Evolutionary conservation across 2,329 filamentous ascomycete genomes (phyloP).

Genomic region (Neonectria sp.): DNA sequence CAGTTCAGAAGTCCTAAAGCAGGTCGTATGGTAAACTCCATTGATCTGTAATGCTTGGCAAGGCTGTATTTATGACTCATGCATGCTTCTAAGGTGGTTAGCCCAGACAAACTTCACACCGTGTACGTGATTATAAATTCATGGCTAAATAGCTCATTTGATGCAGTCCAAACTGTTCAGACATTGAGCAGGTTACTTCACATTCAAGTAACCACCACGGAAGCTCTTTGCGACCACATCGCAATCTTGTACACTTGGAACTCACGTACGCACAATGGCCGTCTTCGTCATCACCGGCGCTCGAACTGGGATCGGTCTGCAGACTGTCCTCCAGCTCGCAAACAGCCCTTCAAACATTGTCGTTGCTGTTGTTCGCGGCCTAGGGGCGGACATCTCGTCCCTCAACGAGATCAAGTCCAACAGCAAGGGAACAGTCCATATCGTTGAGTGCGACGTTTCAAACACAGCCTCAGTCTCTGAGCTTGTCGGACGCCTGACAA

Average conservation of each 20-base stretch:
- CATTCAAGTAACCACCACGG: not conserved
- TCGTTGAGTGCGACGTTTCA: slow-evolving; percentile 5
- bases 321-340: not conserved
- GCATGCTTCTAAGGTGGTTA: not conserved
- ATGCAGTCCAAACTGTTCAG: not conserved
- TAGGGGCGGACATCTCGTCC: not conserved
- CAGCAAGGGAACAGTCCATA: not conserved
- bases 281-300: not conserved
- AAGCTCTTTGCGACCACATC: not conserved
- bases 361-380: not conserved
- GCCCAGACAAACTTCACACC: not conserved
- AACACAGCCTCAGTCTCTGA: not conserved
- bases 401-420: not conserved
- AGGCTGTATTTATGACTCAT: not conserved
- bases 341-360: not conserved
- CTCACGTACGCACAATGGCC: not conserved
- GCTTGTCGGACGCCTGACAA: not conserved
- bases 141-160: not conserved
- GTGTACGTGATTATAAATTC: not conserved
- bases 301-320: not conserved
- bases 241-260: too few relatives aligned
- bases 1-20: not conserved
- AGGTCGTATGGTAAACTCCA: not conserved
- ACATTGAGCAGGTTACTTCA: not conserved
- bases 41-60: not conserved